Percentiles rank a stretch among this genome's conserved stretches.
phyloP scores from a whole-genome alignment of 805 yeast species.

The Wickerhamiella shivajii region DNA sequence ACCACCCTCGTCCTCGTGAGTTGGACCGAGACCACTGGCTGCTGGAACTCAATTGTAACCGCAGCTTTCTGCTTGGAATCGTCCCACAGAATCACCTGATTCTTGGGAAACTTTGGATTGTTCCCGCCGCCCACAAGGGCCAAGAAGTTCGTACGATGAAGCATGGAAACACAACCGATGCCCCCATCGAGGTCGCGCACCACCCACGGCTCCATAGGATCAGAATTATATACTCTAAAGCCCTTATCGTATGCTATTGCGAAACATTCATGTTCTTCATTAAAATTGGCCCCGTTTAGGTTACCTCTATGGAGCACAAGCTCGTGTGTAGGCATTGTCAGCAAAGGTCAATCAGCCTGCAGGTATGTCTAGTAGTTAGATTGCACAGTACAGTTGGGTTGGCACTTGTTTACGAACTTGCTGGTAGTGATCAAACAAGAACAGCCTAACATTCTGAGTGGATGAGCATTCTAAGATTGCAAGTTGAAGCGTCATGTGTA shows the following conservation, averaged over 20 bases:
- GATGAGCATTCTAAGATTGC: too few relatives aligned
- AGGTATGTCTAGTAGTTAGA: too few relatives aligned
- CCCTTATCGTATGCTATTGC: slow-evolving; percentile 72
- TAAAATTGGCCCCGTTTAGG: slow-evolving; percentile 61
- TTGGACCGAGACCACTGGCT: slow-evolving; percentile 59
- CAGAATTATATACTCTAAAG: slow-evolving; percentile 70
- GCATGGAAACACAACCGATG: slow-evolving; percentile 64
- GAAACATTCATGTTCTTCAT: slow-evolving; percentile 85
- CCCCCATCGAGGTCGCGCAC: slow-evolving; percentile 43
- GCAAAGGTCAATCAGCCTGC: too few relatives aligned
- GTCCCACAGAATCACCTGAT: slow-evolving; percentile 82
- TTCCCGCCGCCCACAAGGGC: slow-evolving; percentile 86
- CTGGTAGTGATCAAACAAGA: too few relatives aligned
- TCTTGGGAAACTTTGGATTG: slow-evolving; percentile 61
- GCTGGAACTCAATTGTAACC: slow-evolving; percentile 56
- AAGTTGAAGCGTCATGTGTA: too few relatives aligned
- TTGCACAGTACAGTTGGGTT: too few relatives aligned
- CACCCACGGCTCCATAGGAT: slow-evolving; percentile 70
- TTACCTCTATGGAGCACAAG: too few relatives aligned
- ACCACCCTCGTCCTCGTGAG: slow-evolving; percentile 64
- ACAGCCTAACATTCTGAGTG: too few relatives aligned
- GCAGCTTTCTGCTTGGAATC: slow-evolving; percentile 68
- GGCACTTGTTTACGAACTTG: too few relatives aligned
- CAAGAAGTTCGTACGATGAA: slow-evolving; percentile 78
- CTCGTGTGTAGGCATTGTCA: too few relatives aligned